Base-by-base conservation (phyloP, 2,329 filamentous ascomycete species). In the Fusarium coffeatum region DNA sequence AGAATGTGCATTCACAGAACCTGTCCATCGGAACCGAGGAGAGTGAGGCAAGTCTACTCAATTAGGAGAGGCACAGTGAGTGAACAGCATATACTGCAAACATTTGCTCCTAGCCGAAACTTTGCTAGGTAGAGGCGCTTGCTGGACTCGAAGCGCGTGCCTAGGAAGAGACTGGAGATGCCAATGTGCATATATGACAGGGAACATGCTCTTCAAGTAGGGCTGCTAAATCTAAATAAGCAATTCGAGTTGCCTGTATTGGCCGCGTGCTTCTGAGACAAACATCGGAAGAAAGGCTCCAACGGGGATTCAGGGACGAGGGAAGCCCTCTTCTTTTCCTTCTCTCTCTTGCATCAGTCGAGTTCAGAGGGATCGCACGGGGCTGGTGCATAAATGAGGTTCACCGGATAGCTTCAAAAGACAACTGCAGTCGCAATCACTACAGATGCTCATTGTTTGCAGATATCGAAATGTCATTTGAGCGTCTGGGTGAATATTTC, bases 181-280 rank as follows among this genome's bases (percentile, higher is more conserved):
- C 48, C 60, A 71, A 58, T 49, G 40, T 53, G 49, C 49, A 53
- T 30, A 49, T 20, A 30, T 48, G 57, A 51, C 66, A 74, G 64
- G 72, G 68, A 59, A 51, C 23, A 50, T 50, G 60, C 55, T 42
- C 70, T 61, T 64, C 66, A 57, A 59, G 49, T 54, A 55, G 48
- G 28, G 62, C 48, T 68, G 57, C 59, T 56, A 66, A 56, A 51
- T 54, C 47, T 56, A 59, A 57, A 69, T 65, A 60, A 66, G 62
- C 62, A 71, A 71, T 57, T 59, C 53, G 55, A 59, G 28, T 50
- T 68, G 56, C 49, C 34, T 32, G 40, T 64, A 57, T 64, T 53
- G 65, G 63, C 59, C 59, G 51, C 59, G 53, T 72, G 63, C 55
- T 68, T 50, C 59, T 64, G 62, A 71, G 73, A 74, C 73, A 68